Evolutionary conservation across 768 basidiomycete genomes (phyloP).

Genomic region (Cyclocybe aegerita): DNA sequence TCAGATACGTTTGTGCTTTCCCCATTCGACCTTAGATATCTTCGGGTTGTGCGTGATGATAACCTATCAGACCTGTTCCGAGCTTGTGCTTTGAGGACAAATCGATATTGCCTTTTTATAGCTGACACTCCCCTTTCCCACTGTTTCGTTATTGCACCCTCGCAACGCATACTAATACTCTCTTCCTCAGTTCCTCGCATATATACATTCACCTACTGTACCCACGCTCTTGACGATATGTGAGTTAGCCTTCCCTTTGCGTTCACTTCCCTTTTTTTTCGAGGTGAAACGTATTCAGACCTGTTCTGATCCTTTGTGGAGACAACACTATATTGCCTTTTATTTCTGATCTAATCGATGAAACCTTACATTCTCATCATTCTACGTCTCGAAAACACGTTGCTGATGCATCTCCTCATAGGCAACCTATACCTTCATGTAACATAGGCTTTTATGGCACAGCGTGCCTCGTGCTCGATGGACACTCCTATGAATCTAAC

Average conservation of each 20-base stretch:
- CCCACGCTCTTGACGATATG: constrained; percentile 21
- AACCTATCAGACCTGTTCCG: constrained; percentile 79
- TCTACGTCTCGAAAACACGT: neutral
- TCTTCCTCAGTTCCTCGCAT: constrained; percentile 11
- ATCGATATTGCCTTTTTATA: constrained; percentile 62
- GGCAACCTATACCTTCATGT: neutral
- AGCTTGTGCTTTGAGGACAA: constrained; percentile 56
- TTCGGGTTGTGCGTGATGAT: constrained; percentile 49
- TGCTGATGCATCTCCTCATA: neutral
- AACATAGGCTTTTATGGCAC: neutral
- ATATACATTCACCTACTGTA: constrained; percentile 2
- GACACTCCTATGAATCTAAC: neutral
- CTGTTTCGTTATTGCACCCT: neutral
- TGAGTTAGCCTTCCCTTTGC: constrained; percentile 29
- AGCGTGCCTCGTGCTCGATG: neutral
- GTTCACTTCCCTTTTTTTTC: constrained; percentile 14
- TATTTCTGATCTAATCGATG: constrained; percentile 30
- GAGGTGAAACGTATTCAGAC: constrained; percentile 62
- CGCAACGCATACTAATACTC: constrained; percentile 13
- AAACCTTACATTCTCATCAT: neutral
- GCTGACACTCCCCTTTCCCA: constrained; percentile 26
- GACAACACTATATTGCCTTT: constrained; percentile 59
- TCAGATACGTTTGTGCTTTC: neutral
- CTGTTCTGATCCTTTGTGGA: constrained; percentile 64
- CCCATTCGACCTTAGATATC: constrained; percentile 11